Conservation (phyloP, 2,329 filamentous ascomycete genomes). For the Apiospora arundinis region DNA sequence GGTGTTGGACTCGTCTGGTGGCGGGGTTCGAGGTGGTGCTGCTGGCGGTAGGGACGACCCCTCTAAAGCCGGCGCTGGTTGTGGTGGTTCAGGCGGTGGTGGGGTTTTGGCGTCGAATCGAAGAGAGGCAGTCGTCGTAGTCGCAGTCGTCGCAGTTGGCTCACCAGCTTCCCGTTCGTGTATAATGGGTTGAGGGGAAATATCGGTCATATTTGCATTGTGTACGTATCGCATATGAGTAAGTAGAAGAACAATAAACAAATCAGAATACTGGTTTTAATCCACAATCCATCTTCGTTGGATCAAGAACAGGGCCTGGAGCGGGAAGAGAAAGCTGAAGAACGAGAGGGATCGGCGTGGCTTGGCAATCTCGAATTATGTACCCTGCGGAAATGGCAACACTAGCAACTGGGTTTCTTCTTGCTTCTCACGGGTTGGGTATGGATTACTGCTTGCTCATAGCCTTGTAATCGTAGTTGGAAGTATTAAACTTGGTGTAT, state of each 20-base stretch:
- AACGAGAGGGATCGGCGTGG: constrained; percentile 5
- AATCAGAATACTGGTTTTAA: neutral
- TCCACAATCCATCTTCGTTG: neutral
- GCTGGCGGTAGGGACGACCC: constrained; percentile 30
- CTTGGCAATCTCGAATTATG: constrained; percentile 4
- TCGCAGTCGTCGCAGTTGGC: neutral
- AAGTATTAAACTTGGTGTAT: neutral
- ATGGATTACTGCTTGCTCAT: neutral
- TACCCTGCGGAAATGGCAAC: neutral
- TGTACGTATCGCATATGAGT: neutral
- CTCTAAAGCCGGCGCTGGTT: constrained; percentile 25
- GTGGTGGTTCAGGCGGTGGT: constrained; percentile 26
- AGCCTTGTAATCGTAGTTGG: neutral
- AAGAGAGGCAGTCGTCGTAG: neutral
- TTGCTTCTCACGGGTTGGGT: neutral
- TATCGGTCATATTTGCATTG: constrained; percentile 14
- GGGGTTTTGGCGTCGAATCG: constrained; percentile 18
- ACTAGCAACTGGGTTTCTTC: neutral
- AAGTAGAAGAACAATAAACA: neutral
- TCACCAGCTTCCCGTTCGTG: constrained; percentile 1
- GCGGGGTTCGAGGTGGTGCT: constrained; percentile 29
- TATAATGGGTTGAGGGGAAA: neutral
- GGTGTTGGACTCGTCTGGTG: constrained; percentile 29
- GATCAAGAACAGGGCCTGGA: neutral
- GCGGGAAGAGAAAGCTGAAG: neutral